These are phyloP conservation scores for Saururus chinensis DNA, from an alignment of 164 flowering plant genomes.

Conservation along the genomic window DNA sequence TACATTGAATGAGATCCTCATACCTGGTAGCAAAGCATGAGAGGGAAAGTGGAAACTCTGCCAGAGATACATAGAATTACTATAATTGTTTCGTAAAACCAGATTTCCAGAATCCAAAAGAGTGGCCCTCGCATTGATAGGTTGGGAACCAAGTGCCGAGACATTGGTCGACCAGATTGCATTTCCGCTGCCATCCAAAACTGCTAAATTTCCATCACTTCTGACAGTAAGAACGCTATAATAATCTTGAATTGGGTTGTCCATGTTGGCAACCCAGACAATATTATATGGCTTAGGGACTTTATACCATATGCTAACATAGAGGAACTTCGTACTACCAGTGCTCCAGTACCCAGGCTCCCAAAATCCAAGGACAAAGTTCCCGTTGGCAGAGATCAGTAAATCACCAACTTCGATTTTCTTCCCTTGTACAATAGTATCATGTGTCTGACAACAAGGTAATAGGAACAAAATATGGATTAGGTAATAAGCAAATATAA, in stretches of 20 bases:
- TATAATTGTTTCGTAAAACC: not conserved
- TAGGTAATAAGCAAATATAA: not conserved
- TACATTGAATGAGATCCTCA: constrained; percentile 16
- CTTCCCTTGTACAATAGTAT: not conserved
- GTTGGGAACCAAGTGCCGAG: not conserved
- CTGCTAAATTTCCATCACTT: constrained; percentile 2
- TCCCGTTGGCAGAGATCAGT: constrained; percentile 2
- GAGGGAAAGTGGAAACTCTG: constrained; percentile 9
- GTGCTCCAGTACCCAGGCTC: constrained; percentile 5
- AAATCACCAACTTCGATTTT: not conserved
- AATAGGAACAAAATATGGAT: not conserved
- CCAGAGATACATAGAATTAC: not conserved
- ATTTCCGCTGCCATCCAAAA: not conserved
- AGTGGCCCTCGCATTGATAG: not conserved
- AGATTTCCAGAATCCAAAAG: constrained; percentile 9
- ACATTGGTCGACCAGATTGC: not conserved
- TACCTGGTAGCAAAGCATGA: constrained; percentile 12
- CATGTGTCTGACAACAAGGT: not conserved
- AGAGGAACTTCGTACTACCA: not conserved
- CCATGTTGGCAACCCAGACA: constrained; percentile 7
- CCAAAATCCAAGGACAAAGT: no score
- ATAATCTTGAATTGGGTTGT: constrained; percentile 1
- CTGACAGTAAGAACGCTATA: not conserved
- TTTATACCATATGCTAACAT: constrained; percentile 9
- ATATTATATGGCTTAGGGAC: no score